Percentiles rank a stretch among this genome's conserved stretches.
Evolutionary conservation across 805 yeast species (phyloP).

Genomic region (Jamesozyma gamospora): DNA sequence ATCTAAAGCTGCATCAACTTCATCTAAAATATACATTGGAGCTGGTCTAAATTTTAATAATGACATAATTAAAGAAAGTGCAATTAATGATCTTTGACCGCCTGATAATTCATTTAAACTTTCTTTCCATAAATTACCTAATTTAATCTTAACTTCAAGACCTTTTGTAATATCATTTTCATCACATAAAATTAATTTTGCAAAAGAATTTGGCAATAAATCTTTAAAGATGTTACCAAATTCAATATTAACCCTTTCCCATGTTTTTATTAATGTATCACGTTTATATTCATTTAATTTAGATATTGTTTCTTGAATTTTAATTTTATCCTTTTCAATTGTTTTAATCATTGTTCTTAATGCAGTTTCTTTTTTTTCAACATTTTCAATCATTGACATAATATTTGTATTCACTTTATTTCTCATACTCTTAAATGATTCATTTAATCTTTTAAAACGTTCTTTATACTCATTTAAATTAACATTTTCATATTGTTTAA

Average conservation of each 20-base stretch:
- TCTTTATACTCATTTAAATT: constrained; percentile 54
- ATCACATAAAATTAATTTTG: constrained; percentile 76
- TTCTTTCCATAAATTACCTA: constrained; percentile 93
- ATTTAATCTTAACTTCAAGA: constrained; percentile 75
- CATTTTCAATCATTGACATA: constrained; percentile 85
- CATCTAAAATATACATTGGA: constrained; percentile 95
- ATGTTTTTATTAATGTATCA: constrained; percentile 72
- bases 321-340: constrained; percentile 78
- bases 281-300: constrained; percentile 79
- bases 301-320: constrained; percentile 78
- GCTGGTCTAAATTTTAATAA: constrained; percentile 93
- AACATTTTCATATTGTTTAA: constrained; percentile 54
- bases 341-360: constrained; percentile 73
- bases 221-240: constrained; percentile 87
- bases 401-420: constrained; percentile 76
- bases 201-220: constrained; percentile 78
- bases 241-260: constrained; percentile 77
- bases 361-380: constrained; percentile 75
- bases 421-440: constrained; percentile 57
- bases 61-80: constrained; percentile 85
- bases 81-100: constrained; percentile 92
- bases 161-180: constrained; percentile 82
- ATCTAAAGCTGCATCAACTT: constrained; percentile 97
- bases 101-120: constrained; percentile 92
- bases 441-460: constrained; percentile 46